These are phyloP conservation scores for Boletus rubroflammeus DNA, from an alignment of 768 basidiomycete species.

Conservation along the genomic window DNA sequence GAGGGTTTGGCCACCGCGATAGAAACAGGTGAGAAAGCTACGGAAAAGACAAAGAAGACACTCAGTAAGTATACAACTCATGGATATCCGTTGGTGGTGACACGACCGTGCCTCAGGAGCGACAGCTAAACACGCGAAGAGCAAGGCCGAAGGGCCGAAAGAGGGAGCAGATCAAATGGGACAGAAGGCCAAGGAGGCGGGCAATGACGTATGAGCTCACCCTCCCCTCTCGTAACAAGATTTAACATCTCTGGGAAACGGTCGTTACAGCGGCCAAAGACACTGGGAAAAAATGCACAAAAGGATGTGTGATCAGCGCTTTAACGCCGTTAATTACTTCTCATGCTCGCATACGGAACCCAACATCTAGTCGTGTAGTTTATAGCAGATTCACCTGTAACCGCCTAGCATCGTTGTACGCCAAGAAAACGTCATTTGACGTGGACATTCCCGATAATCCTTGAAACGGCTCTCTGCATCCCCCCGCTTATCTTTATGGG, in stretches of 20 bases:
- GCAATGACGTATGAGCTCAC: not conserved
- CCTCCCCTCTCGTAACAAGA: not conserved
- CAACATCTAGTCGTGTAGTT: not conserved
- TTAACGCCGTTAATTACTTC: not conserved
- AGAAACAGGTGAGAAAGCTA: slow-evolving; percentile 40
- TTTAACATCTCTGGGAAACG: slow-evolving; percentile 5
- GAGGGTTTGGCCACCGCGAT: slow-evolving; percentile 38
- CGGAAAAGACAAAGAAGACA: slow-evolving; percentile 36
- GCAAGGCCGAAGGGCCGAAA: slow-evolving; percentile 1
- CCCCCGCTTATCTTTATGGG: not conserved
- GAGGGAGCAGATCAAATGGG: not conserved
- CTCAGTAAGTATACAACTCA: slow-evolving; percentile 26
- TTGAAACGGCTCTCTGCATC: not conserved
- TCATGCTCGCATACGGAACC: not conserved
- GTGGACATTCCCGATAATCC: not conserved
- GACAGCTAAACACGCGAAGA: slow-evolving; percentile 1
- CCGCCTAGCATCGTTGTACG: not conserved
- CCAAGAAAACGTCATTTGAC: not conserved
- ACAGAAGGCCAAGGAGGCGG: slow-evolving; percentile 14
- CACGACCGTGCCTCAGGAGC: not conserved
- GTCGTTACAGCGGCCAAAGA: slow-evolving; percentile 15
- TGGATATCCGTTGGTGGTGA: not conserved
- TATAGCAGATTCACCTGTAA: not conserved
- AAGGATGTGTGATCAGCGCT: slow-evolving; percentile 1
- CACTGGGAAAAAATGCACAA: slow-evolving; percentile 17